Percentiles rank a stretch among this genome's conserved stretches.
These are phyloP conservation scores for Viridothelium virens DNA, from an alignment of 495 filamentous ascomycete genomes.

Conservation along the genomic window DNA sequence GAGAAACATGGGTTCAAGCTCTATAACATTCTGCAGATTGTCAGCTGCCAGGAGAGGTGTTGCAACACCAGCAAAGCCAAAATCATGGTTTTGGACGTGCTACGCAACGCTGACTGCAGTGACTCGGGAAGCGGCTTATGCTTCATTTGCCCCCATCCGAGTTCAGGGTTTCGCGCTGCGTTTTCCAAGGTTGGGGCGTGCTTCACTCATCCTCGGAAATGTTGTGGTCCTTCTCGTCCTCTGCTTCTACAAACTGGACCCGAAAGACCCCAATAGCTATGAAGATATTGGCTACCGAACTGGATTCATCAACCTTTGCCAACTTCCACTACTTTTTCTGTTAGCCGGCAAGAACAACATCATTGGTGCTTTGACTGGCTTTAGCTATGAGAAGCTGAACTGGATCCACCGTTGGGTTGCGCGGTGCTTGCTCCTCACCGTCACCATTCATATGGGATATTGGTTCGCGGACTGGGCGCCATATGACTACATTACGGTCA, in stretches of 20 bases:
- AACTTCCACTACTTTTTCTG: conserved; percentile 24
- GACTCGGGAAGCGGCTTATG: conserved; percentile 18
- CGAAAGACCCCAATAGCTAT: conserved; percentile 43
- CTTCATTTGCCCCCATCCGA: conserved; percentile 19
- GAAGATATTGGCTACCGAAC: conserved; percentile 69
- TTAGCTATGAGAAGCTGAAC: conserved; percentile 25
- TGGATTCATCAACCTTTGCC: conserved; percentile 64
- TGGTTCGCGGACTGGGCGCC: conserved; percentile 63
- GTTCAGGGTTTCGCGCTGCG: conserved; percentile 39
- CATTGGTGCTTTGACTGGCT: conserved; percentile 22
- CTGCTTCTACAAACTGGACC: conserved; percentile 42
- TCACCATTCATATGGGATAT: conserved; percentile 65
- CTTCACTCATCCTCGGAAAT: conserved; percentile 48
- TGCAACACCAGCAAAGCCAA: conserved; percentile 19
- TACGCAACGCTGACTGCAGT: conserved; percentile 22
- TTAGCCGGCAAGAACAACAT: conserved; percentile 26
- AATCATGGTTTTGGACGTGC: conserved; percentile 9
- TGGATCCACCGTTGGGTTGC: conserved; percentile 25
- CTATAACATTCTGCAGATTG: conserved; percentile 5
- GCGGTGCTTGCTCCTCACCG: conserved; percentile 44
- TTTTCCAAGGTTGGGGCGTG: conserved; percentile 50
- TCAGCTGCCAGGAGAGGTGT: conserved; percentile 14
- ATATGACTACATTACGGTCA: conserved; percentile 52
- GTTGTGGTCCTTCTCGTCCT: conserved; percentile 52
- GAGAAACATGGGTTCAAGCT: not conserved